phyloP scores from a whole-genome alignment of 225 moss, liverwort and hornwort genomes.

The Neckera pumila region DNA sequence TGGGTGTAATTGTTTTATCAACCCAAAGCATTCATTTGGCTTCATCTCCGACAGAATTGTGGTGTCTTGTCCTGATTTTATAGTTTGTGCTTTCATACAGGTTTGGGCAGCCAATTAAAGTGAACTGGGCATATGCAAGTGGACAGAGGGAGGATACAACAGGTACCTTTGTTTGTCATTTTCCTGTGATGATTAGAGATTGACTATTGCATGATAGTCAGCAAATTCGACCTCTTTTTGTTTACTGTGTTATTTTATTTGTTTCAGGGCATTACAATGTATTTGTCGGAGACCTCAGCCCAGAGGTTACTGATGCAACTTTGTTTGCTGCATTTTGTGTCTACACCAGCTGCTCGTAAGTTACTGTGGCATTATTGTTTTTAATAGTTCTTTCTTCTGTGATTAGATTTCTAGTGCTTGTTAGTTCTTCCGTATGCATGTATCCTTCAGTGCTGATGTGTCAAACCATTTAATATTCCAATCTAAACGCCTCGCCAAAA shows the following conservation, averaged over 20 bases:
- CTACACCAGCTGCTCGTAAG: slow-evolving; percentile 66
- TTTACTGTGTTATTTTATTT: not conserved
- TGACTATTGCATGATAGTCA: not conserved
- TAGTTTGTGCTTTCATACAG: slow-evolving; percentile 7
- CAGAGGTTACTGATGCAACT: slow-evolving; percentile 66
- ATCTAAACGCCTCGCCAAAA: not conserved
- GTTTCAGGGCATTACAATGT: slow-evolving; percentile 61
- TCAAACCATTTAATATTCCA: not conserved
- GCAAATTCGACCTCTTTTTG: not conserved
- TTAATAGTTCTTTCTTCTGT: not conserved
- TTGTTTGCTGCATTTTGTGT: slow-evolving; percentile 52
- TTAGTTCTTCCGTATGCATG: not conserved
- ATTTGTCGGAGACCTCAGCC: slow-evolving; percentile 64
- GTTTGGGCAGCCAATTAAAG: slow-evolving; percentile 68
- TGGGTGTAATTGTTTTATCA: not conserved
- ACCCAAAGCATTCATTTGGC: not conserved
- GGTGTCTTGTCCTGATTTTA: not conserved
- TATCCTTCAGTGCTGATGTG: not conserved
- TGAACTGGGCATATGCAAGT: slow-evolving; percentile 71
- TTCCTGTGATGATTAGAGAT: not conserved
- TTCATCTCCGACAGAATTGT: not conserved
- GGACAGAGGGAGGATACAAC: slow-evolving; percentile 72
- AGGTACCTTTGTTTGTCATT: slow-evolving; percentile 14
- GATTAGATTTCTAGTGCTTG: not conserved
- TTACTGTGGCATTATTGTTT: not conserved